phyloP scores from a whole-genome alignment of 2,329 filamentous ascomycete genomes.

The Phialocephala subalpina region DNA sequence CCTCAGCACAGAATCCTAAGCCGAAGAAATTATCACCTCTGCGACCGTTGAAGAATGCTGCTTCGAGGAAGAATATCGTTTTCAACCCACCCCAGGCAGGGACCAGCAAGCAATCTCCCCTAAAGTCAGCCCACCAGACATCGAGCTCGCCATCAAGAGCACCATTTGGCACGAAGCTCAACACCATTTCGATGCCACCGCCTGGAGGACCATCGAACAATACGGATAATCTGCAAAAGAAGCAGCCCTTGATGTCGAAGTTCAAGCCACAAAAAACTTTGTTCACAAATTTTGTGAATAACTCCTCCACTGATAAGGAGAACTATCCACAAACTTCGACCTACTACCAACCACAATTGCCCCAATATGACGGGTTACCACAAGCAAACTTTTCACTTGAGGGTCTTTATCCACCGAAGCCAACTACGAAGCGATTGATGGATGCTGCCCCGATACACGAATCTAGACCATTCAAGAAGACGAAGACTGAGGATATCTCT shows the following conservation, averaged over 20 bases:
- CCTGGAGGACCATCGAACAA: conserved; percentile 60
- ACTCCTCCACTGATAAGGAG: conserved; percentile 58
- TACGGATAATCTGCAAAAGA: conserved; percentile 77
- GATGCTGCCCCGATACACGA: conserved; percentile 80
- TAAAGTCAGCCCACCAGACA: conserved; percentile 65
- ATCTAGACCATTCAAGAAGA: conserved; percentile 71
- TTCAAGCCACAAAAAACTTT: conserved; percentile 65
- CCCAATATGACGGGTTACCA: conserved; percentile 42
- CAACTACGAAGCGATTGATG: conserved; percentile 68
- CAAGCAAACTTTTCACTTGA: conserved; percentile 58
- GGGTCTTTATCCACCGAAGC: conserved; percentile 58
- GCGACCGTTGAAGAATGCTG: conserved; percentile 47
- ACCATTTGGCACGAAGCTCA: conserved; percentile 70
- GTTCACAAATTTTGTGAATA: conserved; percentile 49
- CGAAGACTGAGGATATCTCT: conserved; percentile 66
- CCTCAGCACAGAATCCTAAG: conserved; percentile 37
- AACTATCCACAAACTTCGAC: conserved; percentile 56
- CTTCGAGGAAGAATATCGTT: conserved; percentile 66
- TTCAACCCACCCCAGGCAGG: conserved; percentile 66
- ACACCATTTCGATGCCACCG: conserved; percentile 72
- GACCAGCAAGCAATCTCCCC: conserved; percentile 69
- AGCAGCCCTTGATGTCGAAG: conserved; percentile 63
- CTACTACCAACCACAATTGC: conserved; percentile 55
- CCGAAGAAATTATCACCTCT: conserved; percentile 47
- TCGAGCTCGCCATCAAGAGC: conserved; percentile 67